phyloP scores from a whole-genome alignment of 2,329 filamentous ascomycete genomes.

The Leptographium wingfieldii region DNA sequence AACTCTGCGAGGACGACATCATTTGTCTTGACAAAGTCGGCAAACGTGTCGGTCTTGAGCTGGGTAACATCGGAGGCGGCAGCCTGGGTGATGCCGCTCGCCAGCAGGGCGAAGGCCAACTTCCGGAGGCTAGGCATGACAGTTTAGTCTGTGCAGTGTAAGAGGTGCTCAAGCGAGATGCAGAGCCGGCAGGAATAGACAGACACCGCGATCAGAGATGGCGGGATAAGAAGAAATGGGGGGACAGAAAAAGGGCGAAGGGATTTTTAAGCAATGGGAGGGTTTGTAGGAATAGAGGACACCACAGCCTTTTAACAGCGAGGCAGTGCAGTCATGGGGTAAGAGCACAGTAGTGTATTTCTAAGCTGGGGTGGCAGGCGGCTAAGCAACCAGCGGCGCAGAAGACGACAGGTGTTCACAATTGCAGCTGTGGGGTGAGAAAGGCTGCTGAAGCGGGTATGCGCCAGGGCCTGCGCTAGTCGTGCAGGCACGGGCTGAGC shows the following conservation, averaged over 20 bases:
- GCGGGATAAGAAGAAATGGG: background rate
- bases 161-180: too few species aligned
- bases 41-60: slow-evolving; percentile 77
- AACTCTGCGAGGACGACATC: slow-evolving; percentile 86
- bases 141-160: slow-evolving; percentile 3
- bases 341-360: slow-evolving; percentile 1
- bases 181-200: background rate
- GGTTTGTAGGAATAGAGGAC: background rate
- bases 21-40: slow-evolving; percentile 73
- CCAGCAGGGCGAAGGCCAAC: slow-evolving; percentile 40
- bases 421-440: background rate
- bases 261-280: background rate
- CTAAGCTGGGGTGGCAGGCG: slow-evolving; percentile 2
- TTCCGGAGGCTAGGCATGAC: slow-evolving; percentile 36
- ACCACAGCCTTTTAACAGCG: background rate
- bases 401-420: slow-evolving; percentile 14
- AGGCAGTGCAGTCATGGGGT: too few species aligned
- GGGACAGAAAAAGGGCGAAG: background rate
- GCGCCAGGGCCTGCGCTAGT: background rate
- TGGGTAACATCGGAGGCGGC: slow-evolving; percentile 68
- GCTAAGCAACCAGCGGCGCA: background rate
- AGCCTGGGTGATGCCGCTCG: slow-evolving; percentile 43
- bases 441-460: slow-evolving; percentile 10
- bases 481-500: background rate
- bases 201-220: background rate